Evolutionary conservation across 805 yeast genomes (phyloP).

Genomic region (Wickerhamomyces mucosus): DNA sequence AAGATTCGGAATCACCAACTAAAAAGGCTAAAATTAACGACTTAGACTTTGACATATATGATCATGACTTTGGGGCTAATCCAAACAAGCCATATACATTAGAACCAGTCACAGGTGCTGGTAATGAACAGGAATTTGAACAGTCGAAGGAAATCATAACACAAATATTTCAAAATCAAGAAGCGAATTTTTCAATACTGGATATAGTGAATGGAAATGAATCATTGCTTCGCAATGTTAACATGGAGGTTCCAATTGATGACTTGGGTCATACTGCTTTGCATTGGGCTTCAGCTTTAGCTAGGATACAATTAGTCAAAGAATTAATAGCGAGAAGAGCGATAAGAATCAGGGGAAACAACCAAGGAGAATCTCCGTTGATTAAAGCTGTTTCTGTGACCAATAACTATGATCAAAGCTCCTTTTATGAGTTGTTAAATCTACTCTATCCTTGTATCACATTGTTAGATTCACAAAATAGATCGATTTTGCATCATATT

Average conservation of each 20-base stretch:
- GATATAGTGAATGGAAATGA: constrained; percentile 23
- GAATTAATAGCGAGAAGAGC: constrained; percentile 63
- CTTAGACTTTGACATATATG: not conserved
- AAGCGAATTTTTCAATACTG: constrained; percentile 16
- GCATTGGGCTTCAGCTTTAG: constrained; percentile 95
- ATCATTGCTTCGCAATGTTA: constrained; percentile 25
- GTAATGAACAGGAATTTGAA: constrained; percentile 23
- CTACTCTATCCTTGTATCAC: constrained; percentile 67
- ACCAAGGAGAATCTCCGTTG: constrained; percentile 80
- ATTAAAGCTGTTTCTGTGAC: constrained; percentile 79
- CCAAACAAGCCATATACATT: constrained; percentile 39
- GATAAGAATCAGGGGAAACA: constrained; percentile 63
- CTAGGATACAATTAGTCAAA: constrained; percentile 59
- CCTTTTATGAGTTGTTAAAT: constrained; percentile 63
- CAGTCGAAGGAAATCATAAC: constrained; percentile 36
- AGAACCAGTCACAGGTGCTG: constrained; percentile 29
- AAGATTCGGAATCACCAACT: constrained; percentile 23
- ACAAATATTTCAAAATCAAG: constrained; percentile 39
- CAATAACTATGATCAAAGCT: constrained; percentile 68
- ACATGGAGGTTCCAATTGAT: constrained; percentile 82
- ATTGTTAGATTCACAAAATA: constrained; percentile 55
- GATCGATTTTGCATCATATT: constrained; percentile 83
- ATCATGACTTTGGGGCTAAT: constrained; percentile 15
- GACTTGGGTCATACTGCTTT: constrained; percentile 88
- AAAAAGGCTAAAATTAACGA: constrained; percentile 23